A percentile compares a stretch with the other conserved stretches of the same genome.
Evolutionary conservation across 148 eudicot genomes (phyloP).

Genomic region (Rhododendron molle): DNA sequence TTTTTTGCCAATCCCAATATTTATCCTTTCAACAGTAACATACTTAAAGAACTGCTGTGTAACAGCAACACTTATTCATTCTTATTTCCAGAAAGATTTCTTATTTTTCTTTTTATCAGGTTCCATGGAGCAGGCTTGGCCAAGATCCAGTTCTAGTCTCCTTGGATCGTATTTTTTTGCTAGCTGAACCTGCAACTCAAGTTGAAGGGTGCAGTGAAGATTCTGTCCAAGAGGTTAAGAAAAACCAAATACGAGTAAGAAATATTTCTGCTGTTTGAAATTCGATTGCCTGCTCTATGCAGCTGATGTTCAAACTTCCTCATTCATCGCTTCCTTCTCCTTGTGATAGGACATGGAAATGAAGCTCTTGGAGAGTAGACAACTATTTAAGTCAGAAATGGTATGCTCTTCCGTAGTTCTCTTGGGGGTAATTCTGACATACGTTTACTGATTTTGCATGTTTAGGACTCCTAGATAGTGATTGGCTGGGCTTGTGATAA

Average conservation of each 20-base stretch:
- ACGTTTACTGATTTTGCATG: not conserved
- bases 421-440: not conserved
- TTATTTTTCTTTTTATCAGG: conserved; percentile 35
- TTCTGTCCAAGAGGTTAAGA: conserved; percentile 80
- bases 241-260: conserved; percentile 72
- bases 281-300: not conserved
- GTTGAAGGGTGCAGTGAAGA: conserved; percentile 92
- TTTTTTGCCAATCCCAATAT: not conserved
- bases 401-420: conserved; percentile 30
- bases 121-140: conserved; percentile 99
- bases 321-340: conserved; percentile 2
- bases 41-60: not conserved
- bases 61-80: not conserved
- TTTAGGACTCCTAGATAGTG: not conserved
- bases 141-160: conserved; percentile 95
- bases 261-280: not conserved
- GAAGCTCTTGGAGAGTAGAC: conserved; percentile 82
- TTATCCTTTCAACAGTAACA: not conserved
- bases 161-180: conserved; percentile 73
- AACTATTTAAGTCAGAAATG: conserved; percentile 65
- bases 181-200: conserved; percentile 91
- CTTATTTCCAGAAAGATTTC: not conserved
- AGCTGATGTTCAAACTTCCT: not conserved
- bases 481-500: not conserved
- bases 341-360: conserved; percentile 73